phyloP scores from a whole-genome alignment of 305 asterid genomes.

The Solanum hybrid region DNA sequence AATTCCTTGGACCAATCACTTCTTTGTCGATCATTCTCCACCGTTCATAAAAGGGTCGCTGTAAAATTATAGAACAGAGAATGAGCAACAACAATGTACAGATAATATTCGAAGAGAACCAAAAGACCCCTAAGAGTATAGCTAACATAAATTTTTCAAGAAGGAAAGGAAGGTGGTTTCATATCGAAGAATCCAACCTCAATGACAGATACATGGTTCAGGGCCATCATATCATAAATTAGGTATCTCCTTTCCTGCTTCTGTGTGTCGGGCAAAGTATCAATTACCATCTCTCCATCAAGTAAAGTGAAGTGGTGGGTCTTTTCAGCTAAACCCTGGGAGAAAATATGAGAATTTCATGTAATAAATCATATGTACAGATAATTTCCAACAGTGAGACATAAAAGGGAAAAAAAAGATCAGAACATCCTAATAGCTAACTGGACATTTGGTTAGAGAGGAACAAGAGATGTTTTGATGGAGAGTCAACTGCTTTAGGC shows the following conservation, averaged over 20 bases:
- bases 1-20: conserved; percentile 81
- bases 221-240: conserved; percentile 94
- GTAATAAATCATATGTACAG: background rate
- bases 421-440: conserved; percentile 1
- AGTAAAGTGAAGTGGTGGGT: conserved; percentile 85
- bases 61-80: conserved; percentile 11
- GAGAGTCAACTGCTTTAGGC: too few species aligned
- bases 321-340: conserved; percentile 60
- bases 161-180: background rate
- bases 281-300: conserved; percentile 98
- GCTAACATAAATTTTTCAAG: background rate
- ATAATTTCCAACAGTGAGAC: background rate
- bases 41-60: conserved; percentile 90
- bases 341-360: conserved; percentile 9
- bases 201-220: conserved; percentile 56
- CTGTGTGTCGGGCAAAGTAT: conserved; percentile 71
- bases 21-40: conserved; percentile 97
- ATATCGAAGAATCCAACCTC: conserved; percentile 42
- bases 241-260: conserved; percentile 92
- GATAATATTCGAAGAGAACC: background rate
- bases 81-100: background rate
- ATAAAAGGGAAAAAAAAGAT: background rate
- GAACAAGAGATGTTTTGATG: too few species aligned
- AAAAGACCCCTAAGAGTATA: background rate
- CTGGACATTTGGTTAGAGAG: background rate